Evolutionary conservation across 1,284 basidiomycete genomes (phyloP).

Genomic region (Ustilago curta): DNA sequence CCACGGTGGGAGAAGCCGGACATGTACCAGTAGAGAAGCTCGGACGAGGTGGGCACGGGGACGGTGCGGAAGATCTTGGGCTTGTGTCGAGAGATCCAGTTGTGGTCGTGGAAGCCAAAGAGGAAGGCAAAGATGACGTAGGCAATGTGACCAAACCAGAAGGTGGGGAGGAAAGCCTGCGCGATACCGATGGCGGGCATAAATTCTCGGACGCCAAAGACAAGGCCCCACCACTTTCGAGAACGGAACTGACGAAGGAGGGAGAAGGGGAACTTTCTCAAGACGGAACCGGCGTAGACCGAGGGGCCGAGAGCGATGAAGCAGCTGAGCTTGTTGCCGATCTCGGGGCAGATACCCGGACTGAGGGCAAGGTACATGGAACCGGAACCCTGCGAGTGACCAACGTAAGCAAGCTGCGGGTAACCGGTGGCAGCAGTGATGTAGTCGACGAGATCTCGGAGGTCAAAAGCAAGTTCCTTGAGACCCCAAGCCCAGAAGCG

Average conservation of each 20-base stretch:
- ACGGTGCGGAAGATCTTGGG: slow-evolving; percentile 68
- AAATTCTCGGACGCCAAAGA: slow-evolving; percentile 66
- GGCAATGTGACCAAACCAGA: slow-evolving; percentile 65
- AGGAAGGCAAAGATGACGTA: slow-evolving; percentile 66
- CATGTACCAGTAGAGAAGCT: slow-evolving; percentile 69
- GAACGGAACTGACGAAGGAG: slow-evolving; percentile 64
- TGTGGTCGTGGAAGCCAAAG: slow-evolving; percentile 68
- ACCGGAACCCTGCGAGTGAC: slow-evolving; percentile 67
- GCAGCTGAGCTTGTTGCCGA: slow-evolving; percentile 63
- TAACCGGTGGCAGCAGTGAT: slow-evolving; percentile 61
- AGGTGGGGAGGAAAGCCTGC: slow-evolving; percentile 62
- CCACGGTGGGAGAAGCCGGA: slow-evolving; percentile 64
- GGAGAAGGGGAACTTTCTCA: slow-evolving; percentile 66
- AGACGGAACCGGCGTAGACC: slow-evolving; percentile 66
- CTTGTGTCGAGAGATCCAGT: slow-evolving; percentile 66
- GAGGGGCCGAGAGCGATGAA: slow-evolving; percentile 67
- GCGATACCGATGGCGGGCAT: slow-evolving; percentile 64
- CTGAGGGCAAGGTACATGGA: slow-evolving; percentile 68
- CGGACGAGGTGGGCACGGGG: slow-evolving; percentile 62
- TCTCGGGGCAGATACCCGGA: slow-evolving; percentile 63
- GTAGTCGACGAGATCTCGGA: slow-evolving; percentile 66
- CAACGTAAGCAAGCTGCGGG: slow-evolving; percentile 64
- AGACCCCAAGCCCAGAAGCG: slow-evolving; percentile 69
- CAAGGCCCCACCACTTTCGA: slow-evolving; percentile 65
- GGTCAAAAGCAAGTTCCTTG: slow-evolving; percentile 67